Conservation (phyloP, 1,284 basidiomycete genomes). For the Ceratobasidium sp. region DNA sequence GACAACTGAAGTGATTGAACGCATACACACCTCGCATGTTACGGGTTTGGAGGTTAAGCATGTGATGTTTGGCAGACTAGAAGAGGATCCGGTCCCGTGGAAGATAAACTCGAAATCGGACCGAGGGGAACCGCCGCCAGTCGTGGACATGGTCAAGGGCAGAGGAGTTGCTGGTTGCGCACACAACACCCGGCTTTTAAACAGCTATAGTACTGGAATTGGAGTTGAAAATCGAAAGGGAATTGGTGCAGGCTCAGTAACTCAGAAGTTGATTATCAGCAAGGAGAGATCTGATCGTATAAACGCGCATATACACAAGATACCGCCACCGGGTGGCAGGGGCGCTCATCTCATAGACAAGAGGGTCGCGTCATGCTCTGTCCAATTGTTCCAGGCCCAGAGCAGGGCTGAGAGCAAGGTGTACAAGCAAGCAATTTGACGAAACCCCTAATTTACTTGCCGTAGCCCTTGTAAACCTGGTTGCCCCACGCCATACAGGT, state of each 20-base stretch:
- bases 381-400: background rate
- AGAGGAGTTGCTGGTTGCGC: background rate
- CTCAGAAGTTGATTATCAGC: background rate
- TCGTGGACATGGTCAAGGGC: background rate
- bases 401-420: background rate
- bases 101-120: slow-evolving; percentile 67
- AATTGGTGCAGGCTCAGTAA: slow-evolving; percentile 2
- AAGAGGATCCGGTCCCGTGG: slow-evolving; percentile 79
- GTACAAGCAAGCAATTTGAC: background rate
- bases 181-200: background rate
- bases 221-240: background rate
- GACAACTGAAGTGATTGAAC: background rate
- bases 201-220: slow-evolving; percentile 20
- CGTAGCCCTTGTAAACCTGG: no score
- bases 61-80: slow-evolving; percentile 70
- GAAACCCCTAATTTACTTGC: background rate
- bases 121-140: background rate
- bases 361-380: background rate
- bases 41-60: slow-evolving; percentile 63
- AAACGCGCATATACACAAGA: background rate
- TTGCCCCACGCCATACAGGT: no score
- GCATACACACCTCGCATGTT: slow-evolving; percentile 3
- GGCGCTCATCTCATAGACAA: background rate
- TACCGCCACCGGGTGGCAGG: background rate
- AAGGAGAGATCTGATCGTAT: background rate